Conservation (phyloP, 257 asterid species). For the Lycium ferocissimum region DNA sequence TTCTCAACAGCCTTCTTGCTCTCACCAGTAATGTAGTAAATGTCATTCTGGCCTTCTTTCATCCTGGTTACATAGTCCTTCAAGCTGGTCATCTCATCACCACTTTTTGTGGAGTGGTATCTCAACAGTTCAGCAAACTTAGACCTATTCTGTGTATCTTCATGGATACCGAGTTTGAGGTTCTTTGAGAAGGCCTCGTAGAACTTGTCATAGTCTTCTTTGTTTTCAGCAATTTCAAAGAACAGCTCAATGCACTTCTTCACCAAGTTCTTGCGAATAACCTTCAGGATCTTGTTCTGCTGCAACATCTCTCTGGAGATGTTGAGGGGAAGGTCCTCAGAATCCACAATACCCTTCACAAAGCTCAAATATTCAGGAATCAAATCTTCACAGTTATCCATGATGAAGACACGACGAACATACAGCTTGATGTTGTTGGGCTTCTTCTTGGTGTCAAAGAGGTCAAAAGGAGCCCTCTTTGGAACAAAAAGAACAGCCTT, state of each 20-base stretch:
- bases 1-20: slow-evolving; percentile 76
- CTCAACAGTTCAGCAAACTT: slow-evolving; percentile 62
- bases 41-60: slow-evolving; percentile 71
- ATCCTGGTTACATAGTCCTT: slow-evolving; percentile 76
- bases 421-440: slow-evolving; percentile 71
- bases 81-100: slow-evolving; percentile 71
- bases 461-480: slow-evolving; percentile 73
- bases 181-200: slow-evolving; percentile 74
- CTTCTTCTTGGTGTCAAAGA: slow-evolving; percentile 65
- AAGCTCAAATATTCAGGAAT: slow-evolving; percentile 70
- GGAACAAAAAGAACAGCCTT: slow-evolving; percentile 70
- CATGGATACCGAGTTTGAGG: slow-evolving; percentile 69
- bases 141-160: slow-evolving; percentile 59
- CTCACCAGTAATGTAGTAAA: slow-evolving; percentile 69
- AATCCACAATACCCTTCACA: slow-evolving; percentile 71
- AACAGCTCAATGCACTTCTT: slow-evolving; percentile 75
- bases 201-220: slow-evolving; percentile 68
- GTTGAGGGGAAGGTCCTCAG: slow-evolving; percentile 75
- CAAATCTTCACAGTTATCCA: slow-evolving; percentile 74
- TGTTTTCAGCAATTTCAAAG: slow-evolving; percentile 71
- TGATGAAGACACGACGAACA: slow-evolving; percentile 67
- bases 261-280: slow-evolving; percentile 71
- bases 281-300: slow-evolving; percentile 72
- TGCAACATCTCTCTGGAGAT: slow-evolving; percentile 67
- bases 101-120: slow-evolving; percentile 69